Evolutionary conservation across 176 grass and related monocot species (phyloP).

Genomic region (Oropetium thomaeum): DNA sequence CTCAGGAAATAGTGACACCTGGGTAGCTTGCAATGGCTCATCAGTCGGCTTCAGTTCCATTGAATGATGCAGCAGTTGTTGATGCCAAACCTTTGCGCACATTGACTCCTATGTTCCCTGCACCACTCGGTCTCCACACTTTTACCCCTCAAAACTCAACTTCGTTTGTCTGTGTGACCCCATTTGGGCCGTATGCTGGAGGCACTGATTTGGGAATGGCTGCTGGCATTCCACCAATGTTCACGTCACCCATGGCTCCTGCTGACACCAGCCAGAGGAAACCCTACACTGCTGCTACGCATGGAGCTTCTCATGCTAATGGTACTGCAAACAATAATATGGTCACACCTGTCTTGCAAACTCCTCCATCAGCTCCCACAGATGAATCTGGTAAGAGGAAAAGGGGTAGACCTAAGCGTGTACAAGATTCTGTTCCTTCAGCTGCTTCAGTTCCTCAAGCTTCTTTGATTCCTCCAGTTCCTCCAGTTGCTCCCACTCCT

Average conservation of each 20-base stretch:
- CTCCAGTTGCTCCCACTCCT: conserved; percentile 4
- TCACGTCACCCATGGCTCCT: conserved; percentile 6
- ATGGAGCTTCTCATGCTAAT: conserved; percentile 38
- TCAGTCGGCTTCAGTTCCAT: conserved; percentile 19
- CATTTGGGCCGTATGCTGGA: conserved; percentile 55
- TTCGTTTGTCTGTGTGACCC: conserved; percentile 67
- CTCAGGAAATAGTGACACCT: neutral
- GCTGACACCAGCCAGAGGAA: conserved; percentile 32
- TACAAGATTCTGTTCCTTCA: conserved; percentile 26
- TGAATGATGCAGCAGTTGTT: conserved; percentile 43
- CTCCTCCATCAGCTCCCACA: neutral
- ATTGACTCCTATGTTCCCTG: conserved; percentile 85
- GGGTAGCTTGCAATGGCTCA: conserved; percentile 43
- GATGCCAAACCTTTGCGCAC: conserved; percentile 81
- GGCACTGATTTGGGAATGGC: conserved; percentile 36
- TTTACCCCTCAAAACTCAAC: conserved; percentile 58
- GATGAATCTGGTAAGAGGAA: conserved; percentile 43
- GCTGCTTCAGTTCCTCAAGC: neutral
- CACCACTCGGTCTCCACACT: conserved; percentile 60
- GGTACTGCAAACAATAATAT: conserved; percentile 11
- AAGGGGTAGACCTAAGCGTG: conserved; percentile 37
- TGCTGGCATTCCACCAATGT: conserved; percentile 39
- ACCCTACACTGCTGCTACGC: conserved; percentile 3
- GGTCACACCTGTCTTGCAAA: conserved; percentile 15
- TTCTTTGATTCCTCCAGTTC: neutral